Conservation (phyloP, 1,284 basidiomycete genomes). For the Sporisorium graminicola region DNA sequence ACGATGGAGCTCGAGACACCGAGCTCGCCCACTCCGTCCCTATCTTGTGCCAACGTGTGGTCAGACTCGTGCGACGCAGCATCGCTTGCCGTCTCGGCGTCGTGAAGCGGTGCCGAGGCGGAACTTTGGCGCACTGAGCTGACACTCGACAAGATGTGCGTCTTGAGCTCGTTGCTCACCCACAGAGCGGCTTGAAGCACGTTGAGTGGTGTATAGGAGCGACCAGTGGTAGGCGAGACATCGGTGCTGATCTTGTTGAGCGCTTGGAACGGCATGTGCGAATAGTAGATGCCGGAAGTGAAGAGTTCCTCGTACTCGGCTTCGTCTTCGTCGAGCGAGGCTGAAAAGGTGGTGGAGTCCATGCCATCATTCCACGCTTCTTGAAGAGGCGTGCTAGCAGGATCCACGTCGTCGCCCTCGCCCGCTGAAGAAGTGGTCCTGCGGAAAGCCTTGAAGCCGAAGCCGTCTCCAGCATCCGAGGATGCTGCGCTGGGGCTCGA, state of each 20-base stretch:
- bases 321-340: slow-evolving; percentile 56
- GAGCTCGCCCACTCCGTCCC: slow-evolving; percentile 43
- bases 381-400: slow-evolving; percentile 32
- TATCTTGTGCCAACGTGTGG: slow-evolving; percentile 5
- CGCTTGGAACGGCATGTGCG: slow-evolving; percentile 77
- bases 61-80: slow-evolving; percentile 13
- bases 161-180: slow-evolving; percentile 58
- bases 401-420: slow-evolving; percentile 31
- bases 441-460: slow-evolving; percentile 47
- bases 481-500: slow-evolving; percentile 19
- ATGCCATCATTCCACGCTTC: slow-evolving; percentile 43
- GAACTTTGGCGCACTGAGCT: slow-evolving; percentile 3
- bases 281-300: slow-evolving; percentile 83
- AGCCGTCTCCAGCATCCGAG: slow-evolving; percentile 37
- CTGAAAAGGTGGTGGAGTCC: slow-evolving; percentile 30
- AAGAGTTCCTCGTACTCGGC: slow-evolving; percentile 75
- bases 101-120: slow-evolving; percentile 6
- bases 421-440: slow-evolving; percentile 18
- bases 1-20: slow-evolving; percentile 53
- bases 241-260: slow-evolving; percentile 54
- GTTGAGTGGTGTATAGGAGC: slow-evolving; percentile 47
- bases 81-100: slow-evolving; percentile 21
- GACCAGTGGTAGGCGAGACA: slow-evolving; percentile 39
- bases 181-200: slow-evolving; percentile 61
- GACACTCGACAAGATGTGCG: slow-evolving; percentile 40